phyloP scores from a whole-genome alignment of 345 rosid species.

The Psidium guajava region DNA sequence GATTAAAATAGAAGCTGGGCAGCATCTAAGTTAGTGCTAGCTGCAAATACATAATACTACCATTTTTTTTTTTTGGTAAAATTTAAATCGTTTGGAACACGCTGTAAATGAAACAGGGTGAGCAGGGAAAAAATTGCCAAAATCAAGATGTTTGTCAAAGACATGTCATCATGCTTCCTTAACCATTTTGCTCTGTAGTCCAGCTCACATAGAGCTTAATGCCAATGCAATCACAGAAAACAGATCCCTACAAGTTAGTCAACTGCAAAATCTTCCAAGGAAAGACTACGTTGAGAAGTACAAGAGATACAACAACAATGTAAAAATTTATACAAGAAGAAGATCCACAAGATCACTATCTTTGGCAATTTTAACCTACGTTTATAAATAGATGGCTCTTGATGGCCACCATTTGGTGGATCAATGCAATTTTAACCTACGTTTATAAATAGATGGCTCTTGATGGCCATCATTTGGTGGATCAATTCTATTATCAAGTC shows the following conservation, averaged over 20 bases:
- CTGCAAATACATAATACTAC: not conserved
- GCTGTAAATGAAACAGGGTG: not conserved
- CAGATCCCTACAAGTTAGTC: not conserved
- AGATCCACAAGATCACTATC: not conserved
- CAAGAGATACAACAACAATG: not conserved
- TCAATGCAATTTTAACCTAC: not conserved
- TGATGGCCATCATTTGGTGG: not conserved
- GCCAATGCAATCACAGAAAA: not conserved
- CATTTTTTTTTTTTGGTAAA: not conserved
- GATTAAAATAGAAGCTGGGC: not conserved
- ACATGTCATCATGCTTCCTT: not conserved
- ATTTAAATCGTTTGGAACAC: not conserved
- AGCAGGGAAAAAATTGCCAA: not conserved
- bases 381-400: not conserved
- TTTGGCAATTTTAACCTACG: not conserved
- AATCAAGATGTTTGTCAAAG: not conserved
- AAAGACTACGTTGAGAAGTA: not conserved
- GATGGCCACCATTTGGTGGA: not conserved
- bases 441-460: not conserved
- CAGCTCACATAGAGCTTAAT: not conserved
- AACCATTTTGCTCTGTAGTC: not conserved
- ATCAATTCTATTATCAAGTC: too few species aligned
- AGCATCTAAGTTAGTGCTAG: not conserved
- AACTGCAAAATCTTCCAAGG: not conserved
- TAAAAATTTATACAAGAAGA: not conserved